Base-by-base conservation (phyloP, 2,329 filamentous ascomycete species). In the Penicillium sp. region DNA sequence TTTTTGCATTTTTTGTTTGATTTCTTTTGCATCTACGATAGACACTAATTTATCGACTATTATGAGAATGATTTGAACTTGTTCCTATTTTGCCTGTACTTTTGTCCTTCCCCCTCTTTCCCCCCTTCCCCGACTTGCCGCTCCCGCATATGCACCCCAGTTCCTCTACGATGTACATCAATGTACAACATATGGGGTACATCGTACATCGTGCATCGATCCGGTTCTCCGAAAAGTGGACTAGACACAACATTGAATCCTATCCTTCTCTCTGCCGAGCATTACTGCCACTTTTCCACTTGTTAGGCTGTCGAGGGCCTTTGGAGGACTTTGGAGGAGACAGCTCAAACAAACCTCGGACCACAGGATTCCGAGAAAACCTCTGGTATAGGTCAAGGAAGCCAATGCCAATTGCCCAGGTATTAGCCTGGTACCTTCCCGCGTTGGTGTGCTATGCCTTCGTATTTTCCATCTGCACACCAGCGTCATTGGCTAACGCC, bases 21-120 rank as follows among this genome's bases (percentile, higher is more conserved):
- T 55, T 43, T 31, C n/a, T 45, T 41, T 48, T 31, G 48, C 15
- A 35, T 38, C 17, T 31, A 41, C 15, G 54, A 57, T 54, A 48
- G 50, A 43, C 9, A 35, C 37, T 48, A 48, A 54, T 48, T 53
- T 35, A 52, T 45, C 25, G n/a, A 50, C 29, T 41, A 25, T 38
- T 27, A 27, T 15, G 25, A 40, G 27, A 33, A 42, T 51, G 29
- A 31, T 4, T 31, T 17, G n/a, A 2, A 19, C 4, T 23, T 25
- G 25, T 25, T 25, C 5, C 23, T 23, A 40, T 48, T 31, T 31
- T 40, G 33, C 17, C 33, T 37, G 37, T 51, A 21, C n/a, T 33
- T 37, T 37, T 55, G 29, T 56, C 27, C 50, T 27, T 13, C n/a
- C n/a, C n/a, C 33, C 12, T 13, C 31, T 15, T 33, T 12, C 50